These are phyloP conservation scores for Cudoniella acicularis DNA, from an alignment of 495 filamentous ascomycete species.

Conservation along the genomic window DNA sequence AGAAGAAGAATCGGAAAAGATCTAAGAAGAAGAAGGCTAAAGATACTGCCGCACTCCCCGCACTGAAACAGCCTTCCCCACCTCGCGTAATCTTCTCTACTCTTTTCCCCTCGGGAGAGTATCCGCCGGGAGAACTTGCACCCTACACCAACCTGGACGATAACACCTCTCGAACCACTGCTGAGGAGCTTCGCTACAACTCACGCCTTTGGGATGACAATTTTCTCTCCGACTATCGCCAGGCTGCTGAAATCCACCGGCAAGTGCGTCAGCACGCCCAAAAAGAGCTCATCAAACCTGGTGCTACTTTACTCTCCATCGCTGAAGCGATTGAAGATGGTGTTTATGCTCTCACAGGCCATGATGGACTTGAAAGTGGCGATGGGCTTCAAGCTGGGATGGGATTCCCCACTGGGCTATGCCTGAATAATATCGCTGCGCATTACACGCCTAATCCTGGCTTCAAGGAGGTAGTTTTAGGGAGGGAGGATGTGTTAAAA, in stretches of 20 bases:
- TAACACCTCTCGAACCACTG: constrained; percentile 75
- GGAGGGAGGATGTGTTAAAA: constrained; percentile 83
- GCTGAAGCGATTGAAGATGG: constrained; percentile 82
- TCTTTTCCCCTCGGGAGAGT: constrained; percentile 68
- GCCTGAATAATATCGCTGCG: constrained; percentile 81
- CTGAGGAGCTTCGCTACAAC: constrained; percentile 80
- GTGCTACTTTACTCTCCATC: constrained; percentile 76
- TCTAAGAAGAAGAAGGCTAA: constrained; percentile 80
- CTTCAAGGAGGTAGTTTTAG: constrained; percentile 73
- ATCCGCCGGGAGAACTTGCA: constrained; percentile 75
- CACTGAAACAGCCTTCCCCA: constrained; percentile 68
- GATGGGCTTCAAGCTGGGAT: constrained; percentile 74
- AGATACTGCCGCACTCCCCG: constrained; percentile 62
- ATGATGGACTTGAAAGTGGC: constrained; percentile 75
- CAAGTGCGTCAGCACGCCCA: constrained; percentile 82
- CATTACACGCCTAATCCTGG: constrained; percentile 89
- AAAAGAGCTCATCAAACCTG: constrained; percentile 69
- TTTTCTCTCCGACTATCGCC: constrained; percentile 79
- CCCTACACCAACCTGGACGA: too few relatives aligned
- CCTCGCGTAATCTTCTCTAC: constrained; percentile 69
- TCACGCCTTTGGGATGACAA: constrained; percentile 70
- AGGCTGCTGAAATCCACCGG: constrained; percentile 51
- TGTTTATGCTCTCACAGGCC: constrained; percentile 71
- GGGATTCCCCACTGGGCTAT: constrained; percentile 87
- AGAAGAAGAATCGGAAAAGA: constrained; percentile 56